Percentiles rank a stretch among this genome's conserved stretches.
These are phyloP conservation scores for Pythium monospermum DNA, from an alignment of 352 stramenopile species.

Conservation along the genomic window DNA sequence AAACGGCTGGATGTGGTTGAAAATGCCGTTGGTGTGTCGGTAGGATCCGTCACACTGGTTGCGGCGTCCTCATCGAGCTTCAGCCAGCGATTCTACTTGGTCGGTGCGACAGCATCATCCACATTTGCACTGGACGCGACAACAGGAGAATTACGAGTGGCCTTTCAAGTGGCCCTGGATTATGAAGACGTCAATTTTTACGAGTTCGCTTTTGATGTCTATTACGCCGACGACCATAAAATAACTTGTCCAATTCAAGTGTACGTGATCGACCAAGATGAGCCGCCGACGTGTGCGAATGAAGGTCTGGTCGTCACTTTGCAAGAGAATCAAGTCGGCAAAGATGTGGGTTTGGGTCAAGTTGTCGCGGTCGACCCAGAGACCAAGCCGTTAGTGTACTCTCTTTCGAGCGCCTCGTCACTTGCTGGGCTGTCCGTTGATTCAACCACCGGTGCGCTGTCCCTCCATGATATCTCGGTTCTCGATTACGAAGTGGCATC, in stretches of 20 bases:
- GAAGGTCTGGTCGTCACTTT: constrained; percentile 21
- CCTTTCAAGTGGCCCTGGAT: constrained; percentile 28
- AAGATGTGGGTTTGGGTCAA: constrained; percentile 9
- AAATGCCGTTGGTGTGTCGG: constrained; percentile 7
- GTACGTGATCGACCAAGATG: constrained; percentile 41
- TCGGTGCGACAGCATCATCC: neutral
- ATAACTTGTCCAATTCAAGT: constrained; percentile 36
- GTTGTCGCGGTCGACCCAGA: constrained; percentile 23
- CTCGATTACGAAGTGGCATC: constrained; percentile 27
- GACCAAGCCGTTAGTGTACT: constrained; percentile 6
- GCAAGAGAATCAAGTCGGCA: constrained; percentile 27
- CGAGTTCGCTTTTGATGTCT: constrained; percentile 28
- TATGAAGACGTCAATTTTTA: constrained; percentile 32
- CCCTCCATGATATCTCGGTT: constrained; percentile 14
- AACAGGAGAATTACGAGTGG: constrained; percentile 28
- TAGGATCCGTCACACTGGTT: constrained; percentile 4
- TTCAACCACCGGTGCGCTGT: constrained; percentile 12
- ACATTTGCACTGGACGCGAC: constrained; percentile 33
- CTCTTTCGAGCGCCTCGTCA: neutral
- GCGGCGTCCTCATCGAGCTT: neutral
- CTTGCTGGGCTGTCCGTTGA: constrained; percentile 7
- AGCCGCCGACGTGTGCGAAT: constrained; percentile 31
- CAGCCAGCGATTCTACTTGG: neutral
- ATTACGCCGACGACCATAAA: constrained; percentile 27
- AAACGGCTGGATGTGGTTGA: constrained; percentile 6